These are phyloP conservation scores for Leccinum truebloodii DNA, from an alignment of 768 basidiomycete genomes.

Conservation along the genomic window DNA sequence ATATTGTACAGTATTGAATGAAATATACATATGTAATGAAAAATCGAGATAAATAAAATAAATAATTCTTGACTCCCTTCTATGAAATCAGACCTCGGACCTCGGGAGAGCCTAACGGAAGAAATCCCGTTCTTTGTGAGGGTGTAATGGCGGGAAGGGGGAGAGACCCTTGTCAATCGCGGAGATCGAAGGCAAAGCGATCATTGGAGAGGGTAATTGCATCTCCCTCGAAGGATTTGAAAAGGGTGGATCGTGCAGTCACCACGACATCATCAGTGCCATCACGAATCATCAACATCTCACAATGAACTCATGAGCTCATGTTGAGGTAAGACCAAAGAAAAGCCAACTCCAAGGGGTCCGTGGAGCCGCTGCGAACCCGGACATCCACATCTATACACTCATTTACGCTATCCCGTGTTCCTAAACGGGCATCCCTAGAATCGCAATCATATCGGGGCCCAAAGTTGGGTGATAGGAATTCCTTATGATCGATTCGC, in stretches of 20 bases:
- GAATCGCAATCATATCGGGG: background rate
- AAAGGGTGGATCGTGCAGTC: background rate
- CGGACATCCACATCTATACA: background rate
- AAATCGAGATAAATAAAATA: constrained; percentile 2
- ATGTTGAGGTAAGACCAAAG: background rate
- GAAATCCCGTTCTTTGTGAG: constrained; percentile 18
- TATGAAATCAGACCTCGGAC: background rate
- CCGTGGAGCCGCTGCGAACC: constrained; percentile 21
- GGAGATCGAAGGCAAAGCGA: constrained; percentile 30
- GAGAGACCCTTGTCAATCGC: constrained; percentile 19
- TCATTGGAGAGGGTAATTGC: constrained; percentile 4
- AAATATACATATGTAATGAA: background rate
- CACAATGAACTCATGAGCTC: constrained; percentile 1
- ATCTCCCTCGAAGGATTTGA: constrained; percentile 2
- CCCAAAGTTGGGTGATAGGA: background rate
- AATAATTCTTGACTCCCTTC: constrained; percentile 14
- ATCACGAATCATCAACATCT: constrained; percentile 1
- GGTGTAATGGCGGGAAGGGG: constrained; percentile 9
- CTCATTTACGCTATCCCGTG: constrained; percentile 5
- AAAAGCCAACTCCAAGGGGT: constrained; percentile 23
- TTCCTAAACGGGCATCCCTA: background rate
- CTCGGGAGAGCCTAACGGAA: constrained; percentile 30
- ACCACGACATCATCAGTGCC: background rate
- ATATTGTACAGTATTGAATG: constrained; percentile 15
- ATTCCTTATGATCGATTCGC: constrained; percentile 2